Evolutionary conservation across 1,284 basidiomycete species (phyloP).

Genomic region (Leccinum insolens): DNA sequence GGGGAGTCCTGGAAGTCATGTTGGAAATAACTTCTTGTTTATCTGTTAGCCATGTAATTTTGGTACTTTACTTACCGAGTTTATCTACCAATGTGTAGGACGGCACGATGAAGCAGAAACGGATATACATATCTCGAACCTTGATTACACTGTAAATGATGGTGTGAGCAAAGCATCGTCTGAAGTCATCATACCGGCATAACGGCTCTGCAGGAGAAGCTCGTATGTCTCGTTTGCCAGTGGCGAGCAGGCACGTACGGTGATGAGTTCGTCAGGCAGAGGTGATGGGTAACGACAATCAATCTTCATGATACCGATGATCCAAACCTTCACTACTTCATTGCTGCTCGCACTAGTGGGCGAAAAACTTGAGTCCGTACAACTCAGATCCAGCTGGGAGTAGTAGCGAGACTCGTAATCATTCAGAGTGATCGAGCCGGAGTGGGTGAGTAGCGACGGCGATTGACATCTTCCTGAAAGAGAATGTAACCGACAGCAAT

Average conservation of each 20-base stretch:
- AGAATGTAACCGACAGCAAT: too few species aligned
- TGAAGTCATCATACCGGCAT: neutral
- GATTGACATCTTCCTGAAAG: too few species aligned
- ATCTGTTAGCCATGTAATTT: neutral
- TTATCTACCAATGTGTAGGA: neutral
- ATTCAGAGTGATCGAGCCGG: slow-evolving; percentile 41
- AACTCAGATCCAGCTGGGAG: slow-evolving; percentile 45
- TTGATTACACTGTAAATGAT: neutral
- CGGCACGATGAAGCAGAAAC: neutral
- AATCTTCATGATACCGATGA: neutral
- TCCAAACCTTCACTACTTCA: neutral
- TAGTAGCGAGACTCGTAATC: slow-evolving; percentile 39
- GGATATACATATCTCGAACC: neutral
- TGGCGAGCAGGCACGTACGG: neutral
- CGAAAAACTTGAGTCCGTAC: slow-evolving; percentile 32
- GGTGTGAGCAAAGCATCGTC: neutral
- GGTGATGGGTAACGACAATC: neutral
- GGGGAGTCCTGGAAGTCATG: slow-evolving; percentile 25
- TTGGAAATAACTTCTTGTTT: slow-evolving; percentile 21
- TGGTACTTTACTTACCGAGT: neutral
- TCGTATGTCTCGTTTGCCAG: neutral
- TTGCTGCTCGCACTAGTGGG: neutral
- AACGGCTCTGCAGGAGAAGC: neutral
- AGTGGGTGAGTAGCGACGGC: slow-evolving; percentile 24
- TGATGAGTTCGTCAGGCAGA: neutral